Percentiles rank a stretch among this genome's conserved stretches.
Conservation (phyloP, 2,329 filamentous ascomycete species). For the Didymella lethalis region DNA sequence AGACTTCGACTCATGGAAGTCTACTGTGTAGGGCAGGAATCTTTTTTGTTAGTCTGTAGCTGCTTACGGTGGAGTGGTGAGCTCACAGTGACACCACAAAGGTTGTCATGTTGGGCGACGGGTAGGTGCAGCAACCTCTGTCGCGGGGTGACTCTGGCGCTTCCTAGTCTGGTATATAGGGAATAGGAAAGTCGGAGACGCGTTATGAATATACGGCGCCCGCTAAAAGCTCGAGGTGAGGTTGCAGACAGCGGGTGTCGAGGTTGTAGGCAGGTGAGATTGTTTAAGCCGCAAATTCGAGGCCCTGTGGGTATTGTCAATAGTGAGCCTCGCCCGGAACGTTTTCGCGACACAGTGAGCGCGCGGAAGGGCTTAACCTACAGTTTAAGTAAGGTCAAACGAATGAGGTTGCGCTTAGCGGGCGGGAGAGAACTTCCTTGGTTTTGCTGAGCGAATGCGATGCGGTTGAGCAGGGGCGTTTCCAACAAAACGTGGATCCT, state of each 20-base stretch:
- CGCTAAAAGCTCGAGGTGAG: slow-evolving; percentile 14
- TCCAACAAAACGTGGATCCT: slow-evolving; percentile 22
- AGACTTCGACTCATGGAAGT: slow-evolving; percentile 68
- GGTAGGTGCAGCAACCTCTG: slow-evolving; percentile 16
- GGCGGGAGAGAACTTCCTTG: slow-evolving; percentile 24
- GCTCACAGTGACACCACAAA: slow-evolving; percentile 67
- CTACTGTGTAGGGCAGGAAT: slow-evolving; percentile 89
- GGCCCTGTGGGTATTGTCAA: slow-evolving; percentile 21
- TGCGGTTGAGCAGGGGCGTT: slow-evolving; percentile 18
- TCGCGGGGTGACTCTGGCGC: slow-evolving; percentile 10
- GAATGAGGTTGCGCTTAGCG: slow-evolving; percentile 19
- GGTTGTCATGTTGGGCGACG: slow-evolving; percentile 60
- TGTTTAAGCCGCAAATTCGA: slow-evolving; percentile 10
- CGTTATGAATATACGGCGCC: slow-evolving; percentile 3
- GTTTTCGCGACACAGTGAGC: slow-evolving; percentile 12
- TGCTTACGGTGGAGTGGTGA: not conserved
- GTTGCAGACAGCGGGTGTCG: slow-evolving; percentile 13
- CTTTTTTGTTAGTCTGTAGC: slow-evolving; percentile 57
- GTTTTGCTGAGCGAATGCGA: slow-evolving; percentile 22
- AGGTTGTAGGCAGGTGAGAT: slow-evolving; percentile 3
- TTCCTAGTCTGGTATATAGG: slow-evolving; percentile 15
- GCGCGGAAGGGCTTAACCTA: slow-evolving; percentile 16
- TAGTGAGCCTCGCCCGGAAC: slow-evolving; percentile 3
- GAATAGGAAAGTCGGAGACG: slow-evolving; percentile 1
- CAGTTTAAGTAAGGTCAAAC: slow-evolving; percentile 18